phyloP scores from a whole-genome alignment of 345 rosid species.

The Melastoma malabathricum region DNA sequence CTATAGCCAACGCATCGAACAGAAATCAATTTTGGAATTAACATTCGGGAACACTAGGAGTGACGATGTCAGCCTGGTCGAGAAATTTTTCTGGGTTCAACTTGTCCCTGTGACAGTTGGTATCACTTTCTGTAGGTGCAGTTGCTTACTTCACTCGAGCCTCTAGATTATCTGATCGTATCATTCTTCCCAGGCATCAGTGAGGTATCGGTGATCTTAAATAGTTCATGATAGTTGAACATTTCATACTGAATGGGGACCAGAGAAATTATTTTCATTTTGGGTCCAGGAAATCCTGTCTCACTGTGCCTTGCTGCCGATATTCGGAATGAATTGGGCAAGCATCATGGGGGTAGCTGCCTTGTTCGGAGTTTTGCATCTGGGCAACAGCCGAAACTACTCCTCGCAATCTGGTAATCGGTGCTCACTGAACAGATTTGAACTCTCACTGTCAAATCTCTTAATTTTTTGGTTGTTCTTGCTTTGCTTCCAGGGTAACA shows the following conservation, averaged over 20 bases:
- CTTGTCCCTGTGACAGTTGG: conserved; percentile 9
- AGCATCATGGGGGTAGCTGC: conserved; percentile 41
- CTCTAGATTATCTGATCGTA: conserved; percentile 59
- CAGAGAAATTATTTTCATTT: neutral
- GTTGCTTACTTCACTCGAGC: conserved; percentile 81
- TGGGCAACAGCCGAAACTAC: conserved; percentile 72
- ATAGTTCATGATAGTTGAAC: too few relatives aligned
- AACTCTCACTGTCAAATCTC: too few relatives aligned
- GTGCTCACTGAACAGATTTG: neutral
- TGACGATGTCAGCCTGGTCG: neutral
- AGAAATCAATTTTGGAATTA: neutral
- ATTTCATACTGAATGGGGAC: too few relatives aligned
- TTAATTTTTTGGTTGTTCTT: too few relatives aligned
- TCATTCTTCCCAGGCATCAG: conserved; percentile 74
- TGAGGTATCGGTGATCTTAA: conserved; percentile 33
- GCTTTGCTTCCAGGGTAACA: conserved; percentile 49
- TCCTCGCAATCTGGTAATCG: conserved; percentile 69
- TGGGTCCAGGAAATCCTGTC: conserved; percentile 63
- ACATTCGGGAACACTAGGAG: neutral
- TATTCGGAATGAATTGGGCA: conserved; percentile 53
- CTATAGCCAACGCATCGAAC: conserved; percentile 11
- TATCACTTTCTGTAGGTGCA: conserved; percentile 10
- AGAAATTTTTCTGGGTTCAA: too few relatives aligned
- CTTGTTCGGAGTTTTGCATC: conserved; percentile 66
- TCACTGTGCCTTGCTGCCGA: conserved; percentile 62